Evolutionary conservation across 495 filamentous ascomycete genomes (phyloP), one percentile per base, ranked within the genome.

Genomic region (Barbatosphaeria neglecta): DNA sequence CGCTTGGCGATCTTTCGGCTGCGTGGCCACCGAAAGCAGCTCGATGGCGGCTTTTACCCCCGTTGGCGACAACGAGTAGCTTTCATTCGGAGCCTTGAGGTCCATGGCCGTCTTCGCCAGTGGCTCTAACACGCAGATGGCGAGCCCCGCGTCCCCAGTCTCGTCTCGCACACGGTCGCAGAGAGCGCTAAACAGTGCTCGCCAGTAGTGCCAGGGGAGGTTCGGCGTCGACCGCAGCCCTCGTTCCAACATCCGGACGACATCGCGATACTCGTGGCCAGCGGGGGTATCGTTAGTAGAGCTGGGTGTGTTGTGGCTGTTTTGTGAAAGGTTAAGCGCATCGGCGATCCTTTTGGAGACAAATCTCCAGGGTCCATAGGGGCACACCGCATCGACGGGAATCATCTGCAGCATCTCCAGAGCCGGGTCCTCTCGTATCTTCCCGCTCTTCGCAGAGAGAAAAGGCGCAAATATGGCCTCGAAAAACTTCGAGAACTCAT

Each of bases 81-180:
- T n/a, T n/a, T 3, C 9, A 33, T 47, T 19, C 16, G 18, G n/a
- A 47, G 22, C 11, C 44, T 54, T 6, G 57, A 24, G 45, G 8
- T 72, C 62, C 8, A 62, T 41, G 1, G 80, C 31, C 3, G 52
- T 56, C 41, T 77, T 78, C 4, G 86, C 77, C 18, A 95, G 58
- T 9, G 86, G 87, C 47, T 90, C 87, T 22, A 87, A 67, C 11
- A 85, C 69, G 22, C 77, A 70, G 17, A 77, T 66, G 3, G 77
- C 73, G 19, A 80, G 68, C 2, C 74, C 76, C 5, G 69, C 72
- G 47, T 85, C 78, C 6, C 87, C 85, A 35, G 77, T 75, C 49
- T 90, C 83, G 8, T 67, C 65, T 41, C 70, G 72, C 10, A 83
- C 74, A 41, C 75, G 72, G n/a, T 66, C 64, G 13, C 76, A 64